Evolutionary conservation across 139 green algal species (phyloP).

Genomic region (Protoeuglena noctilucae): DNA sequence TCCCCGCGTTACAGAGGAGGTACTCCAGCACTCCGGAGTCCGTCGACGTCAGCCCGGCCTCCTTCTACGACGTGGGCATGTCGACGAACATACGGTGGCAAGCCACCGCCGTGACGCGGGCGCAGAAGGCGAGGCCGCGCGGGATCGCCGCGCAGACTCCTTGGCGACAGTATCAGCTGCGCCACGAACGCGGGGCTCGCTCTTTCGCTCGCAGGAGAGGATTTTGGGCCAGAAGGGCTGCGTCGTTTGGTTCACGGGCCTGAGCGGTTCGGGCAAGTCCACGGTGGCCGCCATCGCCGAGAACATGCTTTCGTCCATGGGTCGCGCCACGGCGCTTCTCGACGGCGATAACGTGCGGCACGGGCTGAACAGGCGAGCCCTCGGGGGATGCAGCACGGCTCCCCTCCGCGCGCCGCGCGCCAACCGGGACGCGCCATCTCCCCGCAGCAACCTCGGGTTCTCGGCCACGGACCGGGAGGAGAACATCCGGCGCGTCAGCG

Average conservation of each 20-base stretch:
- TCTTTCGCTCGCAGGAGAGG: no score
- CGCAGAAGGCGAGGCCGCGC: slow-evolving; percentile 12
- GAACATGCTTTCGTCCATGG: slow-evolving; percentile 48
- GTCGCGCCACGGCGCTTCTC: slow-evolving; percentile 57
- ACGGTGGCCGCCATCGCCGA: slow-evolving; percentile 54
- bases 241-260: slow-evolving; percentile 73
- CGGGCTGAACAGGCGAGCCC: slow-evolving; percentile 57
- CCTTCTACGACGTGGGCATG: slow-evolving; percentile 51
- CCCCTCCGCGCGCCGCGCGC: no score
- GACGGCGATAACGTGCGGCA: slow-evolving; percentile 92
- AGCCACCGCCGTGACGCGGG: slow-evolving; percentile 41
- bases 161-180: no score
- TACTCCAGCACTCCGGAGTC: no score
- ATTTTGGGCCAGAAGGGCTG: slow-evolving; percentile 63
- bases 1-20: no score
- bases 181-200: no score
- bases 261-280: slow-evolving; percentile 29
- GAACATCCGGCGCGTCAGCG: slow-evolving; percentile 85
- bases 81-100: slow-evolving; percentile 89
- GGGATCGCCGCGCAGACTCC: no score
- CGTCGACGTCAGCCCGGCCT: no score
- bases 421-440: no score
- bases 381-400: no score
- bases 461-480: slow-evolving; percentile 58
- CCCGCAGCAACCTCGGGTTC: slow-evolving; percentile 1